Conservation (phyloP, 1,284 basidiomycete genomes). For the Sutorius eximius region DNA sequence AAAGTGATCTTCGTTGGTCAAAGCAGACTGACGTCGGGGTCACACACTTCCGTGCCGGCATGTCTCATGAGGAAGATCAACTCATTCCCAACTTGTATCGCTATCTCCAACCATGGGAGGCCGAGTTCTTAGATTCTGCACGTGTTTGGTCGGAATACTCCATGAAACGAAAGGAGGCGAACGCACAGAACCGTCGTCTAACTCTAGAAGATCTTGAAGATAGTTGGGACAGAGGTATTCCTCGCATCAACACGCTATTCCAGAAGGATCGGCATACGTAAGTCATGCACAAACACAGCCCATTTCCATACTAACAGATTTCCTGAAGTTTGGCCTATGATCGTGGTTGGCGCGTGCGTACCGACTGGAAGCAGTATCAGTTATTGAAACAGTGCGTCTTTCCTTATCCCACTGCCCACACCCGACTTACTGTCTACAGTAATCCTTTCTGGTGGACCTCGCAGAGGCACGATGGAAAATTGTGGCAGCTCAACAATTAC, state of each 20-base stretch:
- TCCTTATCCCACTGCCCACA: neutral
- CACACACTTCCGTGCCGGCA: conserved; percentile 96
- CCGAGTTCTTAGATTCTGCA: conserved; percentile 97
- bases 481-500: conserved; percentile 98
- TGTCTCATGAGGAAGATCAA: conserved; percentile 94
- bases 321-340: conserved; percentile 87
- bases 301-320: conserved; percentile 46
- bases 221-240: conserved; percentile 98
- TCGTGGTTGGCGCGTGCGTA: conserved; percentile 95
- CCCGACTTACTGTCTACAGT: conserved; percentile 38
- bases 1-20: conserved; percentile 95
- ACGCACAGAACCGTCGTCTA: conserved; percentile 93
- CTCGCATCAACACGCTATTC: conserved; percentile 96
- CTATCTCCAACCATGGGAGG: conserved; percentile 98
- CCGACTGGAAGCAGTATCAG: conserved; percentile 98
- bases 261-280: conserved; percentile 97
- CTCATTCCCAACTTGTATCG: conserved; percentile 97
- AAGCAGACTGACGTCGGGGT: conserved; percentile 97
- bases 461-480: conserved; percentile 95
- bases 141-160: conserved; percentile 99
- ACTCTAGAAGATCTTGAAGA: conserved; percentile 98
- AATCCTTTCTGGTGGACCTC: conserved; percentile 99
- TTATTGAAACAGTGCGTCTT: conserved; percentile 77
- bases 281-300: conserved; percentile 40
- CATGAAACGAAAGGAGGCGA: conserved; percentile 99